Evolutionary conservation across 768 basidiomycete genomes (phyloP).

Genomic region (Leccinum longicurvipes): DNA sequence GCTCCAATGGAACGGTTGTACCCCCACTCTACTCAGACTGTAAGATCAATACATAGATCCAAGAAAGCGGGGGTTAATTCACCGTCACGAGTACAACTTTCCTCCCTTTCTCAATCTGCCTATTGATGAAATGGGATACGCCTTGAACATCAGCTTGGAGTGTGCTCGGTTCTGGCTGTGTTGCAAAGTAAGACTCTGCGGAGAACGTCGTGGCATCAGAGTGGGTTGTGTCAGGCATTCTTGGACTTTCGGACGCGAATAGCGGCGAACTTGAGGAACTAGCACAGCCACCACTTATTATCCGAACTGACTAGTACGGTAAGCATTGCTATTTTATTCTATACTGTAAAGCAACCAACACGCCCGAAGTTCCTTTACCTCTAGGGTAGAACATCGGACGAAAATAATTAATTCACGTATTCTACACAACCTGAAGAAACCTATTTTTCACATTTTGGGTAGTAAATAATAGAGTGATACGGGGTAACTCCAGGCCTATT

Average conservation of each 20-base stretch:
- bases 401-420: background rate
- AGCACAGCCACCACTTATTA: conserved; percentile 19
- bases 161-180: conserved; percentile 73
- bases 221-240: conserved; percentile 18
- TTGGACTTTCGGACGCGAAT: background rate
- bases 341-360: no score
- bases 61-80: conserved; percentile 30
- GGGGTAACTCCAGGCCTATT: background rate
- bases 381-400: background rate
- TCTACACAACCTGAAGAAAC: background rate
- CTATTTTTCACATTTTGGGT: background rate
- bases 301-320: no score
- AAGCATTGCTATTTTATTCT: no score
- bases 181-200: conserved; percentile 86
- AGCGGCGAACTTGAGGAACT: background rate
- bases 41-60: conserved; percentile 12
- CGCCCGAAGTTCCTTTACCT: background rate
- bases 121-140: conserved; percentile 66
- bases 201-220: conserved; percentile 50
- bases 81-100: conserved; percentile 95
- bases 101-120: conserved; percentile 60
- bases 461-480: background rate
- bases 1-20: conserved; percentile 95
- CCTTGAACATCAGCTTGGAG: conserved; percentile 65
- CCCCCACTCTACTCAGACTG: conserved; percentile 76